Evolutionary conservation across 352 stramenopile genomes (phyloP), one percentile per base, ranked within the genome.

Genomic region (Phytophthora syringae): DNA sequence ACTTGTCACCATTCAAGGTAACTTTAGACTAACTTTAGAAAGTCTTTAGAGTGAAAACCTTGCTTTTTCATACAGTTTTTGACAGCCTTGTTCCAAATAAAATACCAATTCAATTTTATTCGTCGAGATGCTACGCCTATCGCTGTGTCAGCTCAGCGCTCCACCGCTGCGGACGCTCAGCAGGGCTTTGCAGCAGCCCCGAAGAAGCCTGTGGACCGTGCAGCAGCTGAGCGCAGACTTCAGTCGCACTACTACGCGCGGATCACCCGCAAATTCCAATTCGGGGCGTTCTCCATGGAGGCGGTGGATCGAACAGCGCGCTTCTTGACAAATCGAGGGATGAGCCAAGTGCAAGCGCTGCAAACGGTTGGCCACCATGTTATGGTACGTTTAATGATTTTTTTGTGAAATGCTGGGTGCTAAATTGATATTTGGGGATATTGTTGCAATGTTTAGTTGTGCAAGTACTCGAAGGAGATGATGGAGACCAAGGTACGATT

Each of bases 401-500:
- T 10, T n/a, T 9, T 32, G 27, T 32, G 9, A 20, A 25, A 37
- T 7, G 27, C 12, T 39, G 16, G 15, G 7, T 52, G 45, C 10
- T 52, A 37, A 52, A 15, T 52, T 21, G 25, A 27, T 15, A 50
- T 32, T 50, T 32, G 43, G 43, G 22, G 13, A 32, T 11, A 42
- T 25, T 50, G 20, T 50, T 42, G 34, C 42, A 44, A 40, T 61
- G 9, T 2, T 13, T 25, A 80, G 72, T 70, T 80, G 65, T 68
- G 36, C 12, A 30, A 49, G 18, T 80, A 80, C 28, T 21, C 64
- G 30, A 10, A 16, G 3, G 27, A 57, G 9, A 76, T 65, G 22
- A 68, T 80, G 60, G 49, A 76, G 21, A 55, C 40, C 22, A 80
- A 80, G 66, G 72, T 80, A 21, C 16, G 36, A 48, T 47, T 7